Evolutionary conservation across 2,329 filamentous ascomycete species (phyloP).

Genomic region (Dendrostoma leiphaemia): DNA sequence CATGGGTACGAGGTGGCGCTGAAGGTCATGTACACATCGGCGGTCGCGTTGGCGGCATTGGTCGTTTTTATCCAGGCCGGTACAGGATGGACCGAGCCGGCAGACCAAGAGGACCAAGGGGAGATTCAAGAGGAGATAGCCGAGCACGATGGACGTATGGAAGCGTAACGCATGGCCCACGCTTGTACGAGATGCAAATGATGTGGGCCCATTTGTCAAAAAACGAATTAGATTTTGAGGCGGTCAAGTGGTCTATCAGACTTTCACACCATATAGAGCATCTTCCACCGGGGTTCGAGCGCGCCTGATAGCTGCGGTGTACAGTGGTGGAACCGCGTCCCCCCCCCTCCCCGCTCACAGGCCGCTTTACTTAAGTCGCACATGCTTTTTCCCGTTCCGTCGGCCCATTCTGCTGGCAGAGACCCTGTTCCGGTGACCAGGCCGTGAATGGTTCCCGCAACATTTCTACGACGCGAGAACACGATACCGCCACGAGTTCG

Average conservation of each 20-base stretch:
- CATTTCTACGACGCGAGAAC: background rate
- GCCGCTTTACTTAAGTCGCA: background rate
- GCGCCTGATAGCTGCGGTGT: background rate
- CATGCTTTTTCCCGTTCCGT: background rate
- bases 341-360: no score
- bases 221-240: no score
- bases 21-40: constrained; percentile 45
- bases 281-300: background rate
- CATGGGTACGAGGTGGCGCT: constrained; percentile 46
- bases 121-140: constrained; percentile 33
- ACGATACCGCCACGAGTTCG: constrained; percentile 2
- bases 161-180: constrained; percentile 25
- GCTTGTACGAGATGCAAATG: no score
- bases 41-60: constrained; percentile 40
- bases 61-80: constrained; percentile 47
- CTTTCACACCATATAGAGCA: background rate
- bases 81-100: constrained; percentile 49
- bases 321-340: background rate
- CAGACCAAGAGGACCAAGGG: constrained; percentile 48
- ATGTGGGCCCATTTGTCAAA: no score
- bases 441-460: no score
- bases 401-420: background rate
- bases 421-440: background rate
- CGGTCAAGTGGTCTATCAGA: background rate
- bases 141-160: constrained; percentile 30